Base-by-base conservation (phyloP, 306 rosid species). In the Sicyos edulis region DNA sequence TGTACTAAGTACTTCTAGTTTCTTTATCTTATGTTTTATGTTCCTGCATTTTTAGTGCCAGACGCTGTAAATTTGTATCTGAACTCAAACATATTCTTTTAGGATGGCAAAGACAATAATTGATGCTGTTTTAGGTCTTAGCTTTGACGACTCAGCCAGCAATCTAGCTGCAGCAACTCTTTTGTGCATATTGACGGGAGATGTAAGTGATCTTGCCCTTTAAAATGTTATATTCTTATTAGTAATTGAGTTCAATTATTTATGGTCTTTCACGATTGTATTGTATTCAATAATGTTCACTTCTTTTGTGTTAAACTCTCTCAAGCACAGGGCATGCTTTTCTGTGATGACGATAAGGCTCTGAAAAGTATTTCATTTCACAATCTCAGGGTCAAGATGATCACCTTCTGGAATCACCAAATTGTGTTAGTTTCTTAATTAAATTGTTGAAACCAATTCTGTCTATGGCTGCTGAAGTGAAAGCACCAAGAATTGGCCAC, bases 361-460 rank as follows among this genome's bases (percentile, higher is more conserved):
- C 47, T 62, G 78, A 42, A 78, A 42, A 26, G 47, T 40, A 56
- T 64, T 56, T 45, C 65, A 29, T 37, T 56, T 71, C 49, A 45
- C n/a, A 24, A n/a, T 85, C 68, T 85, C 92, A 95, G 99, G 99
- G 97, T 78, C 99, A 91, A 86, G 99, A 95, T 82, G 87, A 91
- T 78, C 88, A 80, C 79, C 93, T 91, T 63, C 85, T 87, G 83
- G 99, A 95, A 76, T 91, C 97, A 76, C 86, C 88, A 26, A 76
- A 54, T 73, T 83, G 79, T 83, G 70, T 95, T 74, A 66, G 60
- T 32, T 95, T 89, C 85, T 88, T 95, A 67, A 89, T 95, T 59
- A 87, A 89, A 82, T 81, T 95, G 85, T 85, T 92, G 88, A 86
- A 86, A 85, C 99, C 99, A 50, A 80, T 80, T 73, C 80, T 79